phyloP scores from a whole-genome alignment of 305 asterid genomes.

The Monarda citriodora region DNA sequence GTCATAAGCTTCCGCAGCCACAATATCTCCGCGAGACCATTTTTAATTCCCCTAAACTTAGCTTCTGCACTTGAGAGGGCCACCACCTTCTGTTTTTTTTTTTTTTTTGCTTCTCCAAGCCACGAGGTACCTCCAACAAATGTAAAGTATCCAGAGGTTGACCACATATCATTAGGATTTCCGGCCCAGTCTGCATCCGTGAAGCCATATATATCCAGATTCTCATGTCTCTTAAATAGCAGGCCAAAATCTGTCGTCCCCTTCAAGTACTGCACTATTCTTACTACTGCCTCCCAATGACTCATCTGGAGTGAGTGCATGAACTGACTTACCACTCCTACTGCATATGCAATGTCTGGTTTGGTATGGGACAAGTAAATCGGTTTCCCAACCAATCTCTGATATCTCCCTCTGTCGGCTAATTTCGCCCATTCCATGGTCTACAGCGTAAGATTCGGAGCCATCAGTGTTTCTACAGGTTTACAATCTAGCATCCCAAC shows the following conservation, averaged over 20 bases:
- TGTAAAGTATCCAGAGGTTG: not conserved
- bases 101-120: not conserved
- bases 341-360: too few relatives aligned
- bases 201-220: not conserved
- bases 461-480: not conserved
- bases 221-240: not conserved
- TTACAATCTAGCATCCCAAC: not conserved
- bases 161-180: not conserved
- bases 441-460: not conserved
- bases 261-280: not conserved
- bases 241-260: not conserved
- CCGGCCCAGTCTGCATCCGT: slow-evolving; percentile 8
- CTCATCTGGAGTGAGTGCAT: too few relatives aligned
- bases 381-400: not conserved
- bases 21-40: too few relatives aligned
- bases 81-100: not conserved
- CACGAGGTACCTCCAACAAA: not conserved
- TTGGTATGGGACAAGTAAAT: too few relatives aligned
- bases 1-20: too few relatives aligned
- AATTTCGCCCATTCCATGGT: not conserved
- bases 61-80: too few relatives aligned
- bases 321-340: too few relatives aligned
- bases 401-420: not conserved
- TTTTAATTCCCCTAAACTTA: too few relatives aligned
- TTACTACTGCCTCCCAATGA: not conserved